phyloP scores from a whole-genome alignment of 768 basidiomycete genomes.

The Tylopilus subfusipes region DNA sequence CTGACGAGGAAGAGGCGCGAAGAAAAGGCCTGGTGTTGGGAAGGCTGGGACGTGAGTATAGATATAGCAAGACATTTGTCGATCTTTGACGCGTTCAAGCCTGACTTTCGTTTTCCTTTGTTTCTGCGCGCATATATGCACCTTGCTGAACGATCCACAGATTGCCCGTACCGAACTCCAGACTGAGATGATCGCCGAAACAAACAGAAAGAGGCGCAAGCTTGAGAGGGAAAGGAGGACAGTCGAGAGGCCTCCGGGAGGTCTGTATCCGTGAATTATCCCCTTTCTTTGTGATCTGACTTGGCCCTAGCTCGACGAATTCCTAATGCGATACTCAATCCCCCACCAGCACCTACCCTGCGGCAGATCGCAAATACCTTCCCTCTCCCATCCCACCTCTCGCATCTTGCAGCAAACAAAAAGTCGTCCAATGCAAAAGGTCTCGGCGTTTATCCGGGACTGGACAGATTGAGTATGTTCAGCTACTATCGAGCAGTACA shows the following conservation, averaged over 20 bases:
- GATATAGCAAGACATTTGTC: slow-evolving; percentile 1
- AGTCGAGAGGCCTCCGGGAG: slow-evolving; percentile 68
- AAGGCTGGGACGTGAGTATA: slow-evolving; percentile 79
- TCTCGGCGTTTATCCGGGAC: slow-evolving; percentile 15
- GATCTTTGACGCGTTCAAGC: neutral
- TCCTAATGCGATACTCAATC: slow-evolving; percentile 49
- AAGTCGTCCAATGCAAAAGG: slow-evolving; percentile 16
- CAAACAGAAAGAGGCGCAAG: slow-evolving; percentile 78
- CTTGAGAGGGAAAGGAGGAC: slow-evolving; percentile 83
- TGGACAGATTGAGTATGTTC: slow-evolving; percentile 20
- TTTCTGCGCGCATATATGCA: slow-evolving; percentile 1
- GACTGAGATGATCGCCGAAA: slow-evolving; percentile 84
- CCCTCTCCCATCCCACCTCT: slow-evolving; percentile 40
- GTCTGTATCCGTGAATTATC: slow-evolving; percentile 41
- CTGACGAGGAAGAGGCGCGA: slow-evolving; percentile 58
- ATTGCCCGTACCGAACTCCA: slow-evolving; percentile 75
- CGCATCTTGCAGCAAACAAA: slow-evolving; percentile 22
- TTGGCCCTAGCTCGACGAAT: slow-evolving; percentile 49
- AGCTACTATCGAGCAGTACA: neutral
- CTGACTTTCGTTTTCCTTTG: slow-evolving; percentile 2
- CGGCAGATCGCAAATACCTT: slow-evolving; percentile 63
- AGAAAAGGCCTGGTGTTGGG: slow-evolving; percentile 80
- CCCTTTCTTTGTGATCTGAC: slow-evolving; percentile 3
- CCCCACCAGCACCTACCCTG: slow-evolving; percentile 56
- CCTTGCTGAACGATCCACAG: slow-evolving; percentile 36